Evolutionary conservation across 768 basidiomycete genomes (phyloP).

Genomic region (Grammothele lineata): DNA sequence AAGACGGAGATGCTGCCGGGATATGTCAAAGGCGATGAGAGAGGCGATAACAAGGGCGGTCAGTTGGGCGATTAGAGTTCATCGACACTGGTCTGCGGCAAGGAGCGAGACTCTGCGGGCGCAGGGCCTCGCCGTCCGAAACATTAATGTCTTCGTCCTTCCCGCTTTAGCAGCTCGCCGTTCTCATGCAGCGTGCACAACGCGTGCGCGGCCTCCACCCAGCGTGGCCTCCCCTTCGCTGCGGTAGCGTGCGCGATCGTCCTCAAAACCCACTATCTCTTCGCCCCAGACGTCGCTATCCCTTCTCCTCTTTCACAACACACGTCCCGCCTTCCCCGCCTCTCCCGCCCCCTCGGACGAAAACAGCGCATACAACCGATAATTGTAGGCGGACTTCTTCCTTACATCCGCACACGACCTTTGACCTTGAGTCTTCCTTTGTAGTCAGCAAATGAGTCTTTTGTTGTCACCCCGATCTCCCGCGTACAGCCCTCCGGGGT

Average conservation of each 20-base stretch:
- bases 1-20: too few species aligned
- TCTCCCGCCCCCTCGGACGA: too few species aligned
- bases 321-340: background rate
- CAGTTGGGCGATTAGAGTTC: background rate
- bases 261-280: background rate
- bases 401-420: background rate
- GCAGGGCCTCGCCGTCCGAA: too few species aligned
- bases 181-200: conserved; percentile 1
- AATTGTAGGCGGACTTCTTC: background rate
- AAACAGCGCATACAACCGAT: too few species aligned
- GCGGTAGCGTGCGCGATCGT: background rate
- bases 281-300: background rate
- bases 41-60: background rate
- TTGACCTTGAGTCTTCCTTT: too few species aligned
- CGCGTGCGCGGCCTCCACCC: background rate
- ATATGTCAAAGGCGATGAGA: too few species aligned
- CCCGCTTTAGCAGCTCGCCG: background rate
- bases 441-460: background rate
- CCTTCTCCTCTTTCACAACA: background rate
- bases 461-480: background rate
- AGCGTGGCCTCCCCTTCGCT: background rate
- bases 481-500: background rate
- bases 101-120: conserved; percentile 2
- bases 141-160: background rate
- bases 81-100: background rate